Base-by-base conservation (phyloP, 352 stramenopile species). In the Pythium oligandrum region DNA sequence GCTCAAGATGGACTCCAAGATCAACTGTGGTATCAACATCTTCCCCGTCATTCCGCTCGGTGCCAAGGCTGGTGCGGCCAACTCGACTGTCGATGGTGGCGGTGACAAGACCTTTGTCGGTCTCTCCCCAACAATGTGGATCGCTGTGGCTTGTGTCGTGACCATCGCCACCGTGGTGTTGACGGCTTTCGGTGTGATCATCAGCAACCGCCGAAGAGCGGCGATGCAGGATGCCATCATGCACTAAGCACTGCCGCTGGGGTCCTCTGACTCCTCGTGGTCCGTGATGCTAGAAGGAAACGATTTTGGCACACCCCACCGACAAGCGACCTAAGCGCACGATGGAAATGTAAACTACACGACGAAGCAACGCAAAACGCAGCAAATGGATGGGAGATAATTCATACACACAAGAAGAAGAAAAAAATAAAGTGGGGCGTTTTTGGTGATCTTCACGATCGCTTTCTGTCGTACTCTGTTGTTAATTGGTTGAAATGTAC, bases 11-110 rank as follows among this genome's bases (percentile, higher is more conserved):
- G 83, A 93, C 64, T 61, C 64, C 7, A 88, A 88, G 54, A 71
- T 90, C 63, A 90, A 93, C 61, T 90, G 80, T 40, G 83, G 83
- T 1, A 55, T 93, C 38, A 90, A 73, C 53, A 57, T 93, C 30
- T 93, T 90, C 46, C 72, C 79, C 1, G 68, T 93, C 1, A 77
- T 88, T 33, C 78, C 81, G 17, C 66, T 65, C 0, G 82, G 82
- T 17, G 82, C 82, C 0, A 58, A 62, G 45, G 71, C 76, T 12
- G 76, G 75, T 0, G 34, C 63, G 9, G 67, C 61, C 10, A 80
- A 73, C 51, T 68, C 75, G 6, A 43, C 48, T 6, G 69, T 90
- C 33, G 71, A 90, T 52, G 70, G 73, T 30, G 78, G 78, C 9
- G 71, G 71, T 34, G 55, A 65, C 53, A 70, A 64, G 35, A 10